Percentiles rank a stretch among this genome's conserved stretches.
Evolutionary conservation across 495 filamentous ascomycete species (phyloP).

Genomic region (Massariosphaeria phaeospora): DNA sequence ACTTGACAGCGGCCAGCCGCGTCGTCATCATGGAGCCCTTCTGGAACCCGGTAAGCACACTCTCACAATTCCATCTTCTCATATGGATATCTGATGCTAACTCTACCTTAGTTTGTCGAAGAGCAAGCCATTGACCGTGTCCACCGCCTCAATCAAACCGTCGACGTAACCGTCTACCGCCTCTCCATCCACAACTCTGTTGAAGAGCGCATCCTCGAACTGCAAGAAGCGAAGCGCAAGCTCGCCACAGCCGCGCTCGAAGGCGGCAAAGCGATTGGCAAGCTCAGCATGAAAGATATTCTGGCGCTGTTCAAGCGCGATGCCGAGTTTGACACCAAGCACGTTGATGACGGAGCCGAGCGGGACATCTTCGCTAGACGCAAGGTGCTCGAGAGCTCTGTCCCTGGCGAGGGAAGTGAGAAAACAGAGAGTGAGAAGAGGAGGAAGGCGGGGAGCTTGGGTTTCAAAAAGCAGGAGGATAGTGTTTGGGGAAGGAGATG

Average conservation of each 20-base stretch:
- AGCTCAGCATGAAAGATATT: conserved; percentile 91
- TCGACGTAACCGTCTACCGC: conserved; percentile 91
- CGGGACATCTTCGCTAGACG: conserved; percentile 7
- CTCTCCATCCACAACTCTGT: conserved; percentile 79
- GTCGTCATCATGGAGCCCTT: conserved; percentile 96
- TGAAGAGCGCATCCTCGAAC: conserved; percentile 84
- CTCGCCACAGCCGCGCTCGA: conserved; percentile 82
- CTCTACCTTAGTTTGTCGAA: conserved; percentile 68
- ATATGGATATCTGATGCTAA: no score
- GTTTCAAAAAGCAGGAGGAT: conserved; percentile 23
- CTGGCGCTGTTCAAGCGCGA: conserved; percentile 80
- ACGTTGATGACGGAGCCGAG: conserved; percentile 22
- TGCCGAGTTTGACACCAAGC: conserved; percentile 46
- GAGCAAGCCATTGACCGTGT: conserved; percentile 98
- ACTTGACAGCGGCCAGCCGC: conserved; percentile 86
- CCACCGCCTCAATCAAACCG: conserved; percentile 89
- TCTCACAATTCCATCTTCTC: neutral
- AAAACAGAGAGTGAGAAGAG: neutral
- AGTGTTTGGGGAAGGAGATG: conserved; percentile 25
- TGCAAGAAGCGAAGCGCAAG: conserved; percentile 87
- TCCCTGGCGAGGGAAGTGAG: neutral
- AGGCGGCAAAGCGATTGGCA: conserved; percentile 67
- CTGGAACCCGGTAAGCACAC: conserved; percentile 78
- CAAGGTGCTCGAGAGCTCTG: conserved; percentile 23
- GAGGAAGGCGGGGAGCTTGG: conserved; percentile 22